A percentile compares a stretch with the other conserved stretches of the same genome.
Conservation (phyloP, 371 early-diverging fungal species). For the Lichtheimia corymbifera region DNA sequence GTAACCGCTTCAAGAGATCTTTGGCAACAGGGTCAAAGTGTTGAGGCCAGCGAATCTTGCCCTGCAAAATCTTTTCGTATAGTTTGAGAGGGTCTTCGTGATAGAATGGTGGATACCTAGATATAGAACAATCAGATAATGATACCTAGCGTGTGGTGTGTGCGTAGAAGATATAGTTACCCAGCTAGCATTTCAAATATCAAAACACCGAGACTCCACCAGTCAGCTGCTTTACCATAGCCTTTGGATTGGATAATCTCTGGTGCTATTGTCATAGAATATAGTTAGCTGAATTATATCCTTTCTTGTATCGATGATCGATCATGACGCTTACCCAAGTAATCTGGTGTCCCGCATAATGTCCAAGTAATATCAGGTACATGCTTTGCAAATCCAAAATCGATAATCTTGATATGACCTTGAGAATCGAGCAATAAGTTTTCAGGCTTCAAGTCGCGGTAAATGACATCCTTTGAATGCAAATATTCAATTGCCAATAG, state of each 20-base stretch:
- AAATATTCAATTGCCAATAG: conserved; percentile 82
- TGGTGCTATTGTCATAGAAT: conserved; percentile 69
- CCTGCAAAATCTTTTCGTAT: conserved; percentile 93
- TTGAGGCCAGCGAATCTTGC: conserved; percentile 85
- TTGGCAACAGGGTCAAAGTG: conserved; percentile 89
- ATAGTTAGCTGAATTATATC: background rate
- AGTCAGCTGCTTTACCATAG: conserved; percentile 96
- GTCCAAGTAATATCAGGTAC: conserved; percentile 95
- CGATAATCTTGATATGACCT: conserved; percentile 98
- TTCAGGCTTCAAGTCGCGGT: conserved; percentile 95
- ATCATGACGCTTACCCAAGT: conserved; percentile 54
- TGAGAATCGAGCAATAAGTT: conserved; percentile 88
- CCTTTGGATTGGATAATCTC: conserved; percentile 97
- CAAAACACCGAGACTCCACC: conserved; percentile 97
- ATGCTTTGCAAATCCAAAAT: conserved; percentile 99
- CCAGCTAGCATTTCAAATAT: conserved; percentile 68
- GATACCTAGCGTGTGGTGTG: background rate
- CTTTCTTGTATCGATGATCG: conserved; percentile 47
- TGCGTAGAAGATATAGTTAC: conserved; percentile 5
- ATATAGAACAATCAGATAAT: background rate
- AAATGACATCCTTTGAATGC: conserved; percentile 87
- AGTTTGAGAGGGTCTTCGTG: conserved; percentile 94
- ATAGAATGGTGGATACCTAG: conserved; percentile 96
- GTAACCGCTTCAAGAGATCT: conserved; percentile 85
- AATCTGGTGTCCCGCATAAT: conserved; percentile 98